Evolutionary conservation across 208 protist species (phyloP), one percentile per base, ranked within the genome.

Genomic region (Crithidia mellificae): DNA sequence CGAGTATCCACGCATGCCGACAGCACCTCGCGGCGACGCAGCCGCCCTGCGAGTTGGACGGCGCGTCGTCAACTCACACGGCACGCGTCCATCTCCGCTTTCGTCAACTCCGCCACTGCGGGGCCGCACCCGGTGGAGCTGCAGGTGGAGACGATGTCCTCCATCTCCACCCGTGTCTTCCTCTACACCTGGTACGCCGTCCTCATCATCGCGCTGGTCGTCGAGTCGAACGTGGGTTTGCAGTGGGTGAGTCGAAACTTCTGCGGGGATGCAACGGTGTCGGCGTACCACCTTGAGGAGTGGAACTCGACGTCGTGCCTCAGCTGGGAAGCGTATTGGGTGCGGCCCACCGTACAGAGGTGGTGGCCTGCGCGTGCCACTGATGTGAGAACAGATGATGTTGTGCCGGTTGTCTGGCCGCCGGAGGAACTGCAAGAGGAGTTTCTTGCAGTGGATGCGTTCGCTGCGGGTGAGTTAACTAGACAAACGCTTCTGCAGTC

Each of bases 141-240:
- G 56, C 88, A 91, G 65, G 78, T 93, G 58, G 88, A 91, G 58
- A 90, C 79, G 15, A 85, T 93, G 74, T 88, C 83, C 9, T 80
- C 80, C 65, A 39, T 58, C 5, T 77, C 78, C 19, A 77, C 67
- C 4, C 80, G 77, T 22, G 36, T 81, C 1, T 85, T 93, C 55
- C 66, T 93, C 1, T 86, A 88, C 54, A 72, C 74, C 15, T 93
- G 88, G 88, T 90, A 93, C 54, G 64, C 57, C 19, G 61, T 87
- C 14, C 79, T 93, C 41, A 49, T 88, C 14, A 41, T 86, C 5
- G 84, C 84, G 1, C 62, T 91, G 19, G 39, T 86, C 20, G 50
- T 88, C 17, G 80, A 93, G 72, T 87, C 78, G 6, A 74, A 70
- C n/a, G 75, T 89, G 6, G 63, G 67, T 2, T 47, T 90, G 39